Evolutionary conservation across 805 yeast species (phyloP).

Genomic region (Ogataea allantospora): DNA sequence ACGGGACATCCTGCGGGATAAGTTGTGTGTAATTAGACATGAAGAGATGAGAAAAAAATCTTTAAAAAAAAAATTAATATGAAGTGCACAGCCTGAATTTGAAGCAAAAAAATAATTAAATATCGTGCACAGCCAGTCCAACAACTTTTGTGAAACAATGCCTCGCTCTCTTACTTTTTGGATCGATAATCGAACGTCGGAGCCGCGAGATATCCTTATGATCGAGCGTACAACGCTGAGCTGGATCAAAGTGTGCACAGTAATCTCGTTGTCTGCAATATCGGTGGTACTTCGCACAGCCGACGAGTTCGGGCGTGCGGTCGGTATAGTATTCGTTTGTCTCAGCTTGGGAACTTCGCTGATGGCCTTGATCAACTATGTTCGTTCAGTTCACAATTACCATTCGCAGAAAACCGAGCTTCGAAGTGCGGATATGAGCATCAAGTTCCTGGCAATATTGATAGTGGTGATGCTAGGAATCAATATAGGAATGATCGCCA

Average conservation of each 20-base stretch:
- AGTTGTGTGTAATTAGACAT: constrained; percentile 52
- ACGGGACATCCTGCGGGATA: constrained; percentile 30
- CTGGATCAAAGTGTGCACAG: constrained; percentile 45
- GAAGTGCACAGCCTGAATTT: constrained; percentile 3
- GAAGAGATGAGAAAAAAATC: constrained; percentile 2
- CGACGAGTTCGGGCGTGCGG: constrained; percentile 20
- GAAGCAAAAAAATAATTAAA: constrained; percentile 1
- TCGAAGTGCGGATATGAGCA: constrained; percentile 35
- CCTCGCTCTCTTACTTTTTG: constrained; percentile 23
- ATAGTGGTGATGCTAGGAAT: constrained; percentile 37
- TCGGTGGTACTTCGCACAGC: constrained; percentile 48
- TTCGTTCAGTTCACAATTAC: constrained; percentile 43
- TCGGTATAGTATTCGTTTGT: constrained; percentile 30
- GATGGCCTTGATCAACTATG: constrained; percentile 42
- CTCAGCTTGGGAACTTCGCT: constrained; percentile 40
- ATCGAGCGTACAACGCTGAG: constrained; percentile 52
- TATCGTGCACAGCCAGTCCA: too few relatives aligned
- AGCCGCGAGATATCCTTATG: constrained; percentile 55
- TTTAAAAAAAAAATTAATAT: constrained; percentile 1
- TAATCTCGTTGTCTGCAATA: constrained; percentile 45
- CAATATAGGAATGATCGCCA: constrained; percentile 31
- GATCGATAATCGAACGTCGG: constrained; percentile 40
- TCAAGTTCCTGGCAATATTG: constrained; percentile 33
- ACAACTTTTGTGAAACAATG: neutral
- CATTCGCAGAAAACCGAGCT: constrained; percentile 41